Evolutionary conservation across 352 stramenopile species (phyloP).

Genomic region (Thraustochytrium striatum): DNA sequence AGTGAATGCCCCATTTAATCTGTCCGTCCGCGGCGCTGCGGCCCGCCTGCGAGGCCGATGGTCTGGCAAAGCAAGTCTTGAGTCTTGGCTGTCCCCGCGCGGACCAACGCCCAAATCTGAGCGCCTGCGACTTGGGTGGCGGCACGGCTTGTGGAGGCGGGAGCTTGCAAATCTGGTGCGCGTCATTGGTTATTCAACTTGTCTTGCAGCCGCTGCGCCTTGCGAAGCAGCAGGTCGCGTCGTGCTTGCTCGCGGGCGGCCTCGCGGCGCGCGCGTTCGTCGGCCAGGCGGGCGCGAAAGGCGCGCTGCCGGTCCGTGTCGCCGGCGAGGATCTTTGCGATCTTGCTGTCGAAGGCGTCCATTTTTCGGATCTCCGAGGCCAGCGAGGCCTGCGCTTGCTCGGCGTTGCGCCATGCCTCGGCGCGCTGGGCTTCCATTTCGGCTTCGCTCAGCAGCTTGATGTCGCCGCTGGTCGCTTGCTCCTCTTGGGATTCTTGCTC

Average conservation of each 20-base stretch:
- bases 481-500: slow-evolving; percentile 8
- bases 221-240: background rate
- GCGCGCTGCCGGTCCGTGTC: slow-evolving; percentile 33
- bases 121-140: no score
- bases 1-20: no score
- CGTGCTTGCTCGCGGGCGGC: background rate
- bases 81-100: no score
- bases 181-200: no score
- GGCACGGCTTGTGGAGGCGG: no score
- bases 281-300: slow-evolving; percentile 11
- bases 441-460: background rate
- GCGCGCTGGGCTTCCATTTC: background rate
- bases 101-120: no score
- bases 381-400: background rate
- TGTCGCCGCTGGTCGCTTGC: no score
- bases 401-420: slow-evolving; percentile 10
- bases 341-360: background rate
- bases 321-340: slow-evolving; percentile 24
- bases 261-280: slow-evolving; percentile 11
- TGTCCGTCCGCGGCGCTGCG: no score
- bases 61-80: no score
- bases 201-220: slow-evolving; percentile 14
- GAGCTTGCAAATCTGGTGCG: no score
- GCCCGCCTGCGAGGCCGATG: no score
- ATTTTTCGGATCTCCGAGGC: slow-evolving; percentile 13